Evolutionary conservation across 257 asterid species (phyloP), one percentile per base, ranked within the genome.

Genomic region (Ehretia macrophylla): DNA sequence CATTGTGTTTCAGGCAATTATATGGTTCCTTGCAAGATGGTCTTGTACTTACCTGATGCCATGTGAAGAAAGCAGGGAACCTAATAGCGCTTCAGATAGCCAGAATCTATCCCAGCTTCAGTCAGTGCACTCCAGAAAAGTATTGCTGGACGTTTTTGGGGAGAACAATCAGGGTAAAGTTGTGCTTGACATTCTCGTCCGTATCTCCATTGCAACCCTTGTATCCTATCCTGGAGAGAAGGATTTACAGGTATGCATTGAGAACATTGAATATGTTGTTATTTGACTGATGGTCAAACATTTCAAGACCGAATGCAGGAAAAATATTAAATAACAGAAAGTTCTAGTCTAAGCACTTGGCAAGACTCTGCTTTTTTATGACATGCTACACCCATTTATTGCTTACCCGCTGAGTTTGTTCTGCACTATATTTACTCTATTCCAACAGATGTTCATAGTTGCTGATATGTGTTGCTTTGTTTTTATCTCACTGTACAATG

Each of bases 1-100:
- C 54, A 49, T 63, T 60, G 60, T 65, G 63, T 69, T 71, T 60
- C 83, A 92, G 99, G 96, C 96, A 58, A 79, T 88, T 71, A 75
- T 84, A 62, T 92, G 99, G 99, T 88, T 88, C 81, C 87, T 92
- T 64, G 95, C 96, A 70, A 83, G 99, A 67, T 92, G 99, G 99
- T 81, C 87, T 62, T 66, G 84, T 74, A 88, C 99, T 23, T 92
- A 83, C 84, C 71, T 92, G 75, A 78, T 92, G 96, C 75, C 85
- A 52, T 62, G 79, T 71, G 81, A 68, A 64, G 78, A 70, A 77
- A 65, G 67, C 72, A 82, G 88, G 60, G 59, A 71, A 51, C 6
- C 35, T 55, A 72, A 56, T 66, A 63, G 71, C 58, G 16, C 64
- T 51, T 42, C 58, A 44, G 75, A 71, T 49, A 68, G 56, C 67